These are phyloP conservation scores for Discostella pseudostelligera DNA, from an alignment of 108 stramenopile genomes.

Conservation along the genomic window DNA sequence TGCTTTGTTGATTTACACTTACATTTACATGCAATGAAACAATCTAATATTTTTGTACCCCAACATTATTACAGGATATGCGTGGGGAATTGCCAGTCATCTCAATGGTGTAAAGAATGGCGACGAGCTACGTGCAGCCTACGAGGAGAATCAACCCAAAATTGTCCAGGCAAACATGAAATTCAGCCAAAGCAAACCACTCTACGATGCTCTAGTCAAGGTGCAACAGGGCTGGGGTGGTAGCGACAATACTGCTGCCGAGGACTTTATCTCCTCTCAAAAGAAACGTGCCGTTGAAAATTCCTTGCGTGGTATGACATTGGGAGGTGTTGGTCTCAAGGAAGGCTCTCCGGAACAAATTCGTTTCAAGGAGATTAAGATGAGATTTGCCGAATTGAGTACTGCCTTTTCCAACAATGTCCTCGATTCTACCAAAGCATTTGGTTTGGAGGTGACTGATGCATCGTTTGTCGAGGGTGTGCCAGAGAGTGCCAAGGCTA, in stretches of 20 bases:
- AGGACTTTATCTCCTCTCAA: slow-evolving; percentile 59
- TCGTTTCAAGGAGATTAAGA: slow-evolving; percentile 93
- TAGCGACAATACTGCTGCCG: slow-evolving; percentile 13
- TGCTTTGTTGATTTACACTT: too few relatives aligned
- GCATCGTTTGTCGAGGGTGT: slow-evolving; percentile 80
- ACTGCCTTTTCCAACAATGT: slow-evolving; percentile 96
- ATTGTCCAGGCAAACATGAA: slow-evolving; percentile 88
- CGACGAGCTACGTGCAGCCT: slow-evolving; percentile 89
- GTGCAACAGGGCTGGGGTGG: slow-evolving; percentile 57
- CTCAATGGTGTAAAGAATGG: slow-evolving; percentile 96
- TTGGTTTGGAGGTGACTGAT: slow-evolving; percentile 72
- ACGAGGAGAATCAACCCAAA: slow-evolving; percentile 91
- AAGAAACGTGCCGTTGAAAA: slow-evolving; percentile 82
- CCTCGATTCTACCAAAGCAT: slow-evolving; percentile 95
- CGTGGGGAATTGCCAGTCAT: slow-evolving; percentile 97
- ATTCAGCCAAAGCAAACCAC: slow-evolving; percentile 82
- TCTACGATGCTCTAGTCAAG: slow-evolving; percentile 87
- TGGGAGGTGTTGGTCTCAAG: slow-evolving; percentile 92
- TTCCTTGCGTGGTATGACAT: slow-evolving; percentile 76
- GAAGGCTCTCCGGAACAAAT: slow-evolving; percentile 77
- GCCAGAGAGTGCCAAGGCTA: slow-evolving; percentile 86
- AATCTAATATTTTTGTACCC: slow-evolving; percentile 14
- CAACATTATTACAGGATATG: slow-evolving; percentile 57
- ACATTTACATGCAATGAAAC: slow-evolving; percentile 31
- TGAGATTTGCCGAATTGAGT: slow-evolving; percentile 81